Percentiles rank a stretch among this genome's conserved stretches.
Conservation (phyloP, 306 rosid genomes). For the Vachellia collinsii region DNA sequence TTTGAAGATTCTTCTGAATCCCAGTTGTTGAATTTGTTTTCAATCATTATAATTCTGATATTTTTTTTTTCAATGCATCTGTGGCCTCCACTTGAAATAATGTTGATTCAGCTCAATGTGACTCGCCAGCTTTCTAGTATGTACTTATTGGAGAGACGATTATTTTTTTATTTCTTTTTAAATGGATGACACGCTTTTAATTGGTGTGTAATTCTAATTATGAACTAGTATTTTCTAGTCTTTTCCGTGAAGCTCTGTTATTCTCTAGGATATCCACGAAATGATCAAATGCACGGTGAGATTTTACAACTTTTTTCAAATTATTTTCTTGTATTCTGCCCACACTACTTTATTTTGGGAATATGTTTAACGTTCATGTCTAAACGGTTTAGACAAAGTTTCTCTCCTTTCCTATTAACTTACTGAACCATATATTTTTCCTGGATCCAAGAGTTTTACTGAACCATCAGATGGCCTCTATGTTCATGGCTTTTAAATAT, state of each 20-base stretch:
- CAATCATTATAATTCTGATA: too few species aligned
- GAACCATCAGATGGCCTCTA: neutral
- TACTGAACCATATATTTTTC: neutral
- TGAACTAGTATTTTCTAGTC: neutral
- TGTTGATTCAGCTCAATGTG: neutral
- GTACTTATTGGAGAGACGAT: neutral
- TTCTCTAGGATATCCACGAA: neutral
- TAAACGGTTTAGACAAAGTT: neutral
- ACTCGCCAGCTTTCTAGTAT: neutral
- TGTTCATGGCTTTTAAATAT: neutral
- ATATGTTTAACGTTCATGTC: neutral
- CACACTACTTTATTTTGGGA: neutral
- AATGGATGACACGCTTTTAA: neutral
- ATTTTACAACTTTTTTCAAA: neutral
- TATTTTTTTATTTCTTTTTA: neutral
- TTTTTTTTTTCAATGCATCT: too few species aligned
- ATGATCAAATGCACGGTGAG: neutral
- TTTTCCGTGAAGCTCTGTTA: neutral
- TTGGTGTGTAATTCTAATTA: neutral
- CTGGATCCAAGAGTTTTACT: conserved; percentile 6
- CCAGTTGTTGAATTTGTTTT: neutral
- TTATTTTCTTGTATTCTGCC: neutral
- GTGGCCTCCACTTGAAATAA: neutral
- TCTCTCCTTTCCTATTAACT: conserved; percentile 5
- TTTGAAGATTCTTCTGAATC: neutral